Evolutionary conservation across 2,329 filamentous ascomycete genomes (phyloP), one percentile per base, ranked within the genome.

Genomic region (Cladobotryum protrusum): DNA sequence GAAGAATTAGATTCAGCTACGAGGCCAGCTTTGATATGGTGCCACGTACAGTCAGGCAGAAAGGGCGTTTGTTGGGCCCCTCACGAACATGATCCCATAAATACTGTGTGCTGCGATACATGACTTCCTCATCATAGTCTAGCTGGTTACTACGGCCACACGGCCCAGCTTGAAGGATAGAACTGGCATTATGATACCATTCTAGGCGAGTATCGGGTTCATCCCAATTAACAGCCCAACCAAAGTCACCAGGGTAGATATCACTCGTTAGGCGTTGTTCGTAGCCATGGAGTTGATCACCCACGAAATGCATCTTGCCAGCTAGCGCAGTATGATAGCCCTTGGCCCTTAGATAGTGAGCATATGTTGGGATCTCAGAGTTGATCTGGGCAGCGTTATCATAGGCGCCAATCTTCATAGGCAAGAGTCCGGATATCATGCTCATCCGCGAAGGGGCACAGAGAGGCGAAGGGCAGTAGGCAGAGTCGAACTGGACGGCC

Each of bases 281-380:
- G 62, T 95, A 96, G 29, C 91, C 91, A 66, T 96, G 91, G 52
- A 96, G 77, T 71, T 96, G 91, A 65, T 96, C 91, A 33, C 91
- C 91, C 48, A 95, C 87, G 66, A 96, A 96, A 71, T 96, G 91
- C 91, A 96, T 96, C 78, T 96, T 96, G 55, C 91, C 91, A 5
- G 91, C 89, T 59, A 96, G 75, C 5, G 86, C 87, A 12, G 91
- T 96, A 70, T 96, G 88, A 63, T 96, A 96, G 47, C 89, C 89
- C 61, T 85, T 83, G 39, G 81, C 77, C 45, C 91, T 86, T 48
- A 96, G 75, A 69, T 96, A 96, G 68, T 96, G 91, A 8, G 91
- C 89, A 64, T 95, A 96, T 1, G 91, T 96, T 13, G 90, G 91
- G 29, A 88, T 81, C 59, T 95, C 89, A 49, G 88, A 88, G 49